Percentiles rank a stretch among this genome's conserved stretches.
Conservation (phyloP, 1,284 basidiomycete species). For the Pseudozyma sp. region DNA sequence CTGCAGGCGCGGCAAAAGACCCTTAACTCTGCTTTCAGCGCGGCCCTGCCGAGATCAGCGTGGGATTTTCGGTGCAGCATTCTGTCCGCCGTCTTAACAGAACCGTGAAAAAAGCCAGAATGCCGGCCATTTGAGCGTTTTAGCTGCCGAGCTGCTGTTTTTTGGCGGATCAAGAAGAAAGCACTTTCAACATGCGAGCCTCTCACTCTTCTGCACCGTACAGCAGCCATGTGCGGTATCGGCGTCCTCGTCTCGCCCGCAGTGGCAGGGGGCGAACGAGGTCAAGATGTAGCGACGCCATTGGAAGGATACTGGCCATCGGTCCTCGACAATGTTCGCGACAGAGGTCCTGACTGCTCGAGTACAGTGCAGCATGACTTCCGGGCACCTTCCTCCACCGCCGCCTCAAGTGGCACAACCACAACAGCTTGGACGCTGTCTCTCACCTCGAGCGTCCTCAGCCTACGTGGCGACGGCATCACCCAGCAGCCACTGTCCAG, state of each 20-base stretch:
- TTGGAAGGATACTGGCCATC: constrained; percentile 17
- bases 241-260: constrained; percentile 22
- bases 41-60: too few species aligned
- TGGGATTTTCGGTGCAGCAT: too few species aligned
- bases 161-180: background rate
- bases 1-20: background rate
- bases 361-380: constrained; percentile 18
- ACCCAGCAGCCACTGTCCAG: constrained; percentile 50
- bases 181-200: background rate
- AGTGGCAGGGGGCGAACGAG: background rate
- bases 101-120: too few species aligned
- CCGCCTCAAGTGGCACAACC: background rate
- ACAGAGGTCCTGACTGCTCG: constrained; percentile 25
- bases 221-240: constrained; percentile 35
- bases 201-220: background rate
- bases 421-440: constrained; percentile 14
- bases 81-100: too few species aligned
- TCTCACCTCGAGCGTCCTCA: constrained; percentile 51
- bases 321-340: constrained; percentile 22
- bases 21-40: background rate
- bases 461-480: constrained; percentile 53
- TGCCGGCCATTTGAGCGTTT: too few species aligned
- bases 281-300: background rate
- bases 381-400: background rate
- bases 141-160: background rate